These are phyloP conservation scores for Dipteronia dyeriana DNA, from an alignment of 345 rosid genomes.

Conservation along the genomic window DNA sequence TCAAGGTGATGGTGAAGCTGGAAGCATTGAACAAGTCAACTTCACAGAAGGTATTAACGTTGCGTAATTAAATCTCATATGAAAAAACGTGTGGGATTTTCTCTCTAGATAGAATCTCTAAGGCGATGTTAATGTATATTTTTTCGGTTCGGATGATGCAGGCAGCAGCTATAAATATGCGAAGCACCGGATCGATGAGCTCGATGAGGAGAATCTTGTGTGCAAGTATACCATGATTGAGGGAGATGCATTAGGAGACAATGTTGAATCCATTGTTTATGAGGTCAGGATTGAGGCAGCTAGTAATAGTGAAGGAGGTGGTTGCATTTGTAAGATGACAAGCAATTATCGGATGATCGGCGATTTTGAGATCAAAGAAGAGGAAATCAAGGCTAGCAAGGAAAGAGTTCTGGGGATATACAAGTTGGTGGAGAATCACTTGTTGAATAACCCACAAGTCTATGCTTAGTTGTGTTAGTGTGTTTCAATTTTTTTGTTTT, in stretches of 20 bases:
- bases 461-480: conserved; percentile 4
- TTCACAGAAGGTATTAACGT: conserved; percentile 26
- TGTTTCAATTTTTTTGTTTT: neutral
- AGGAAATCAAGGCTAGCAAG: conserved; percentile 26
- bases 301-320: conserved; percentile 21
- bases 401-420: conserved; percentile 12
- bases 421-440: conserved; percentile 33
- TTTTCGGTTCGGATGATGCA: conserved; percentile 3
- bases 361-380: conserved; percentile 25
- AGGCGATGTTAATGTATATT: neutral
- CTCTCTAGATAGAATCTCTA: neutral
- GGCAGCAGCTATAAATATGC: conserved; percentile 21
- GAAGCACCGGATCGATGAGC: conserved; percentile 35
- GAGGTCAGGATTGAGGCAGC: conserved; percentile 31
- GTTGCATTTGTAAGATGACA: conserved; percentile 28
- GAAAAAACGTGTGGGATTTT: too few relatives aligned
- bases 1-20: conserved; percentile 31
- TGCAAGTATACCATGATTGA: conserved; percentile 33
- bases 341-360: conserved; percentile 24
- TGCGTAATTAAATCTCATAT: too few relatives aligned
- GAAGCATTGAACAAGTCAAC: conserved; percentile 37
- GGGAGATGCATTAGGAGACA: conserved; percentile 27
- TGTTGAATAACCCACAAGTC: conserved; percentile 29
- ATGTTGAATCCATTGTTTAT: conserved; percentile 22
- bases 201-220: conserved; percentile 25